A percentile compares a stretch with the other conserved stretches of the same genome.
phyloP scores from a whole-genome alignment of 768 basidiomycete species.

The Suillus lakei region DNA sequence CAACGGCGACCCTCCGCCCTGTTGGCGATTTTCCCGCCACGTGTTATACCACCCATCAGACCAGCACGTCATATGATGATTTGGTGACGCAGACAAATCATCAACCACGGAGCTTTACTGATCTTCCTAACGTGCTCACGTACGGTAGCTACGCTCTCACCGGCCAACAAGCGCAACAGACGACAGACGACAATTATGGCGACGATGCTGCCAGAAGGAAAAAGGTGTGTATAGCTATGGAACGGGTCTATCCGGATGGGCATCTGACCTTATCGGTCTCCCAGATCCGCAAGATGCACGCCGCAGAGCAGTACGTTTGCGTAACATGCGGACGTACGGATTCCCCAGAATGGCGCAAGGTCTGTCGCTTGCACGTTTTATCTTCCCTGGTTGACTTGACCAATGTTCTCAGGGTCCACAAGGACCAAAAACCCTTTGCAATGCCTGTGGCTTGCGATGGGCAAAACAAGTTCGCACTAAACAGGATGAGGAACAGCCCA shows the following conservation, averaged over 20 bases:
- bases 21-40: slow-evolving; percentile 17
- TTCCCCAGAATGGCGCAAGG: slow-evolving; percentile 98
- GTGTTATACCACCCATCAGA: slow-evolving; percentile 22
- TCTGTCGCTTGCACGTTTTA: slow-evolving; percentile 21
- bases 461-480: slow-evolving; percentile 71
- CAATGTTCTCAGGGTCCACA: slow-evolving; percentile 69
- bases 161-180: slow-evolving; percentile 8
- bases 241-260: neutral
- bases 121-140: slow-evolving; percentile 22
- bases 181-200: slow-evolving; percentile 44
- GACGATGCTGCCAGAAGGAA: slow-evolving; percentile 65
- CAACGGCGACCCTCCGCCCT: slow-evolving; percentile 18
- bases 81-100: slow-evolving; percentile 15
- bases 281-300: slow-evolving; percentile 44
- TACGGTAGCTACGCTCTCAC: slow-evolving; percentile 20
- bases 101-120: slow-evolving; percentile 20
- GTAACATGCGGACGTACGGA: slow-evolving; percentile 93
- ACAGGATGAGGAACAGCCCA: slow-evolving; percentile 37
- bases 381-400: slow-evolving; percentile 20
- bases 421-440: slow-evolving; percentile 97
- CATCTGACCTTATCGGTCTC: slow-evolving; percentile 5
- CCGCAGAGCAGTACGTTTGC: slow-evolving; percentile 80
- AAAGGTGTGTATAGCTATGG: slow-evolving; percentile 48
- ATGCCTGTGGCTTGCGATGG: slow-evolving; percentile 94
- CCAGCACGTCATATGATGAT: slow-evolving; percentile 20